Evolutionary conservation across 306 rosid genomes (phyloP).

Genomic region (Lagenaria siceraria): DNA sequence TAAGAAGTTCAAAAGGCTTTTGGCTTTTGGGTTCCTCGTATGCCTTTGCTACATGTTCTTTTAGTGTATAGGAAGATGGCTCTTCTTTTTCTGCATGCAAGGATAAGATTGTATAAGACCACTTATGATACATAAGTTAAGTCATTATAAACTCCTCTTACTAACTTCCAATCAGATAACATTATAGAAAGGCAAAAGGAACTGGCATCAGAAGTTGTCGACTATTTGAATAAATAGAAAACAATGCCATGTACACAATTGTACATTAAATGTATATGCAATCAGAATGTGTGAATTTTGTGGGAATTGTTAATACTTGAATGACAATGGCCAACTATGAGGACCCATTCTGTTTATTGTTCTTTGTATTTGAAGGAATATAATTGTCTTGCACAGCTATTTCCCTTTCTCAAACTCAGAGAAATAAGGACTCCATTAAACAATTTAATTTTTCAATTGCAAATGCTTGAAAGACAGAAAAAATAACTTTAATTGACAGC

Average conservation of each 20-base stretch:
- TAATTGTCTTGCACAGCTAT: neutral
- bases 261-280: neutral
- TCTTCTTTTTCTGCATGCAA: conserved; percentile 28
- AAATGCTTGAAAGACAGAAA: neutral
- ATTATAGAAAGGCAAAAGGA: neutral
- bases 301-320: neutral
- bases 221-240: neutral
- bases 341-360: neutral
- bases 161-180: neutral
- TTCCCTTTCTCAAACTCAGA: neutral
- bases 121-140: neutral
- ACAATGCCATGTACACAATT: neutral
- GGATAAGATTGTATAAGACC: neutral
- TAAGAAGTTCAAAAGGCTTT: conserved; percentile 34
- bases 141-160: neutral
- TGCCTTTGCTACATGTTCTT: conserved; percentile 17
- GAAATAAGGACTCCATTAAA: neutral
- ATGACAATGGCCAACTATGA: neutral
- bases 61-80: conserved; percentile 15
- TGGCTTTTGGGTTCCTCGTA: conserved; percentile 26
- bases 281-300: neutral
- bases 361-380: neutral
- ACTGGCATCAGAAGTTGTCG: neutral
- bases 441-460: neutral
- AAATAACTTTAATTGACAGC: neutral